Evolutionary conservation across 768 basidiomycete species (phyloP), one percentile per base, ranked within the genome.

Genomic region (Lactarius deliciosus): DNA sequence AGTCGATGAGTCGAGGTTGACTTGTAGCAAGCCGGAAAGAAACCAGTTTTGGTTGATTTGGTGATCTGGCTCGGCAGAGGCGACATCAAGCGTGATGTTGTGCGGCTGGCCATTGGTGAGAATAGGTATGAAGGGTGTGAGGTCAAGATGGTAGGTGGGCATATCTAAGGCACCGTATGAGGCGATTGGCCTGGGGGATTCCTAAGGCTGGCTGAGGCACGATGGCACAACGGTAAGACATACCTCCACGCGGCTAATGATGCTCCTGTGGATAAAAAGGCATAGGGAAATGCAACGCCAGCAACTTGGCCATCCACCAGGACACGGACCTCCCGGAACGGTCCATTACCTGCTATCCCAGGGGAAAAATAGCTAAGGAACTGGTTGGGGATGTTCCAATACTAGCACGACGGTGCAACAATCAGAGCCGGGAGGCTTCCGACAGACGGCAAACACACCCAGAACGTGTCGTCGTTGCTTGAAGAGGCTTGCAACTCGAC

Each of bases 41-140:
- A 84, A 90, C 91, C 91, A 93, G 72, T 91, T 92, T 47, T 83
- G 80, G 61, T 88, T 82, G 71, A 88, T 85, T 22, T 79, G 76
- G 65, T 87, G 88, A 71, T 87, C 80, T 9, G 74, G 70, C 74
- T 93, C 88, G 18, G 86, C 86, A 5, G 91, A 91, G 28, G 80
- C 83, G 54, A 93, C 87, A 72, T 94, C 87, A 54, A 94, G 79
- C 60, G 86, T 83, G 72, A 93, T 82, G 56, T 79, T 86, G 74
- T 92, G 92, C 30, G 86, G 78, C 25, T 82, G 10, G 3, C 45
- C 45, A 47, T 47, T 10, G 45, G 45, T 47, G 10, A 47, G 45
- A 11, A 47, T 47, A 47, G 45, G 45, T n/a, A 47, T 22, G 4
- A 47, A 47, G n/a, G 45, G 45, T 11, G 45, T 47, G n/a, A 47